Evolutionary conservation across 352 stramenopile species (phyloP).

Genomic region (Phytopythium helicoides): DNA sequence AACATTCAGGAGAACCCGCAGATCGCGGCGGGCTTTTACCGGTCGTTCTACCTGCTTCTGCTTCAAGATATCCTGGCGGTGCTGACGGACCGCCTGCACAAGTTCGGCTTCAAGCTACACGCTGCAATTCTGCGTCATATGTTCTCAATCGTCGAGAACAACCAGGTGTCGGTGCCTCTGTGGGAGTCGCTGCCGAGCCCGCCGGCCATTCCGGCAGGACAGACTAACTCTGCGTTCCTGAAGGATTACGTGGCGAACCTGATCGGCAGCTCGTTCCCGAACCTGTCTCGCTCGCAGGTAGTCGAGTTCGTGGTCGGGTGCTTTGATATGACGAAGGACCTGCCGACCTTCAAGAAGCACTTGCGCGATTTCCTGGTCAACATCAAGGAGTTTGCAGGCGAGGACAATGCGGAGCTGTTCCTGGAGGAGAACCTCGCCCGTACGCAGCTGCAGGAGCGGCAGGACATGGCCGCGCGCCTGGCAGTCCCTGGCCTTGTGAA

Average conservation of each 20-base stretch:
- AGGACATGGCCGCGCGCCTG: slow-evolving; percentile 78
- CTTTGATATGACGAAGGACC: slow-evolving; percentile 97
- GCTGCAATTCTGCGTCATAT: slow-evolving; percentile 97
- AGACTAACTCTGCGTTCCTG: slow-evolving; percentile 91
- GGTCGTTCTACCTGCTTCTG: slow-evolving; percentile 95
- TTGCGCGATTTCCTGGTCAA: slow-evolving; percentile 99
- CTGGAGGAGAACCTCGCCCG: slow-evolving; percentile 93
- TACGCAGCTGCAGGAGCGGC: slow-evolving; percentile 83
- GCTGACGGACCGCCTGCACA: slow-evolving; percentile 98
- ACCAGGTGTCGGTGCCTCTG: slow-evolving; percentile 95
- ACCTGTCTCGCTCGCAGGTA: slow-evolving; percentile 93
- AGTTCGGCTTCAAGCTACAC: slow-evolving; percentile 99
- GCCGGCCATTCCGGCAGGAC: slow-evolving; percentile 43
- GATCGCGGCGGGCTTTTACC: slow-evolving; percentile 97
- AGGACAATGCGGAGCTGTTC: slow-evolving; percentile 98
- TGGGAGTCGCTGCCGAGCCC: slow-evolving; percentile 91
- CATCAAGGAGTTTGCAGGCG: slow-evolving; percentile 96
- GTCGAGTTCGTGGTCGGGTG: slow-evolving; percentile 96
- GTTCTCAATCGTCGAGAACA: slow-evolving; percentile 97
- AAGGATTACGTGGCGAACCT: slow-evolving; percentile 97
- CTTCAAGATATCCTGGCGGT: slow-evolving; percentile 96
- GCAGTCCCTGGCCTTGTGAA: slow-evolving; percentile 91
- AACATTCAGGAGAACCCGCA: slow-evolving; percentile 95
- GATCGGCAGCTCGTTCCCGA: slow-evolving; percentile 97
- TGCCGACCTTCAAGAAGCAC: slow-evolving; percentile 98